Evolutionary conservation across 495 filamentous ascomycete species (phyloP).

Genomic region (Apiosordaria backusii): DNA sequence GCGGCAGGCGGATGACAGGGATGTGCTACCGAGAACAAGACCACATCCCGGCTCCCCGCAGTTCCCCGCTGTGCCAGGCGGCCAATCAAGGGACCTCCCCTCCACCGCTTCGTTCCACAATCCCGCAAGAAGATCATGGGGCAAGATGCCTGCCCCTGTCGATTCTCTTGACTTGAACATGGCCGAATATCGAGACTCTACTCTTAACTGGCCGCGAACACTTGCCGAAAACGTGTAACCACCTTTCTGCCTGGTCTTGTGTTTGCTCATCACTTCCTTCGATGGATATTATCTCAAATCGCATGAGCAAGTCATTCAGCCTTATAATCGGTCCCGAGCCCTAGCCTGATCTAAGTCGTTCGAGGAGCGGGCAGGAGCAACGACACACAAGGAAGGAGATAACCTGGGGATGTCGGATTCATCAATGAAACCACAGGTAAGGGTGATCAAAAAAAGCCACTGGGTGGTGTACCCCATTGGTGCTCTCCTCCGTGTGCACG

Average conservation of each 20-base stretch:
- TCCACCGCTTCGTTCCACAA: neutral
- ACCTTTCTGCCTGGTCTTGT: neutral
- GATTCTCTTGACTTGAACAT: neutral
- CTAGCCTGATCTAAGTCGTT: neutral
- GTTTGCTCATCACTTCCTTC: no score
- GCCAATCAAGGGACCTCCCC: neutral
- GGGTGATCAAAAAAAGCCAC: neutral
- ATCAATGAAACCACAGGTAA: neutral
- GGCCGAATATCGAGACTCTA: neutral
- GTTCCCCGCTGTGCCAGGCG: slow-evolving; percentile 8
- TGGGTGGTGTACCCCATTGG: neutral
- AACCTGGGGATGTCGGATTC: neutral
- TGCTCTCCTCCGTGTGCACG: no score
- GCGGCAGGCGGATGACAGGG: slow-evolving; percentile 13
- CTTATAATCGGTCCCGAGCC: neutral
- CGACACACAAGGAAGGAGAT: neutral
- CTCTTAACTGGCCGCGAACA: neutral
- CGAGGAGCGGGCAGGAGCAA: neutral
- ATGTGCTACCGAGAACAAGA: slow-evolving; percentile 1
- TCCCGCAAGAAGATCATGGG: neutral
- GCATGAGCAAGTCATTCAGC: neutral
- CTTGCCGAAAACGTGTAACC: neutral
- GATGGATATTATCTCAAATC: neutral
- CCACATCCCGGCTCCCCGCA: neutral
- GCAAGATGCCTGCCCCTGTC: neutral